Conservation (phyloP, 495 filamentous ascomycete genomes). For the Neurospora sp. region DNA sequence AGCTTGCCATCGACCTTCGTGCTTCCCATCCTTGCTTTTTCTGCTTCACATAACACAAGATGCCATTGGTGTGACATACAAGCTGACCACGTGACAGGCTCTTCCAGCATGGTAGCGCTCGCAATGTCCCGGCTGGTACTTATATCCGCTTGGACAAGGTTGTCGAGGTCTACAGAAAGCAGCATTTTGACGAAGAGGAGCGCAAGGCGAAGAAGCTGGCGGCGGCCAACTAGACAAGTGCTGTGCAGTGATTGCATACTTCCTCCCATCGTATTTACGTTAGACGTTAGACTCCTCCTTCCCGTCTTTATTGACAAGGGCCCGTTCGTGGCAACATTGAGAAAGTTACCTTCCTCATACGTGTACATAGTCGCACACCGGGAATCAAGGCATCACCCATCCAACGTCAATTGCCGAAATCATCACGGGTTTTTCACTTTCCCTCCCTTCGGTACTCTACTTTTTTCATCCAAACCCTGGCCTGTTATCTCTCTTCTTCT, state of each 20-base stretch:
- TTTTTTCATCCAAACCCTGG: neutral
- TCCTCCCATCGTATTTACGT: neutral
- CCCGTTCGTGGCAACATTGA: neutral
- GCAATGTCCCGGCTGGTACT: slow-evolving; percentile 37
- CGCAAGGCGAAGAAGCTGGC: slow-evolving; percentile 34
- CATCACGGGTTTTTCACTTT: neutral
- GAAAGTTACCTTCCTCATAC: slow-evolving; percentile 7
- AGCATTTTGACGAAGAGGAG: slow-evolving; percentile 36
- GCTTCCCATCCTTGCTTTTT: neutral
- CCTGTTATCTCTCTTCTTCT: neutral
- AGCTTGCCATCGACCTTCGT: neutral
- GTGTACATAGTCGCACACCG: slow-evolving; percentile 17
- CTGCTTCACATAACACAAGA: neutral
- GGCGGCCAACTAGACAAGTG: slow-evolving; percentile 14
- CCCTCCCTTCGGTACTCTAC: neutral
- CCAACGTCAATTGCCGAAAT: slow-evolving; percentile 1
- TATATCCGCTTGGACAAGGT: slow-evolving; percentile 34
- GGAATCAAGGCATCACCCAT: slow-evolving; percentile 5
- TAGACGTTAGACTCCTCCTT: neutral
- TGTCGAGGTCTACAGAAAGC: slow-evolving; percentile 37
- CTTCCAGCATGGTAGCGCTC: slow-evolving; percentile 31
- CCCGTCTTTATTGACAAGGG: neutral
- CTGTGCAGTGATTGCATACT: slow-evolving; percentile 1
- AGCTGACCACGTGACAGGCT: slow-evolving; percentile 29
- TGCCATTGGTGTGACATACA: slow-evolving; percentile 6